Percentiles rank a stretch among this genome's conserved stretches.
Conservation (phyloP, 2,329 filamentous ascomycete genomes). For the Arthrinium puccinioides region DNA sequence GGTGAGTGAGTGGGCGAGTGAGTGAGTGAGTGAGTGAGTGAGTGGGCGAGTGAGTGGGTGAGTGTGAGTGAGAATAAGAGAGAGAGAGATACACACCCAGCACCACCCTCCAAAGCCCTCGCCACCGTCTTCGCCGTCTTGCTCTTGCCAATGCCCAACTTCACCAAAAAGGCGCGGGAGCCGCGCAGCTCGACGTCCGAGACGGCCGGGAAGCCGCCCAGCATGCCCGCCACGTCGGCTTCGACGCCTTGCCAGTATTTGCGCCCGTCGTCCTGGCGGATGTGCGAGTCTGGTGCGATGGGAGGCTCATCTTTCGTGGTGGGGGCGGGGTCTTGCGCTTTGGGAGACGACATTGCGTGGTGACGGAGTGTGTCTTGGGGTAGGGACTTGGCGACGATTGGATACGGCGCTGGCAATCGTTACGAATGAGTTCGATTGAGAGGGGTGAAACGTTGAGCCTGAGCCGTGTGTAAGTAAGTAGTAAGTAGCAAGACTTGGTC, state of each 20-base stretch:
- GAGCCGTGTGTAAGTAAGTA: no score
- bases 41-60: background rate
- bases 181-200: conserved; percentile 65
- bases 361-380: no score
- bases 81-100: conserved; percentile 25
- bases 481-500: no score
- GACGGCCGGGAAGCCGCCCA: conserved; percentile 62
- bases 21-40: background rate
- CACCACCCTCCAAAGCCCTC: conserved; percentile 31
- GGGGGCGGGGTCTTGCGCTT: no score
- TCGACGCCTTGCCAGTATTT: conserved; percentile 40
- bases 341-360: no score
- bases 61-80: background rate
- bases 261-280: conserved; percentile 24
- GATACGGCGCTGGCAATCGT: no score
- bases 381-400: no score
- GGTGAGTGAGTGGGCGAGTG: background rate
- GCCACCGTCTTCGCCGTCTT: conserved; percentile 20
- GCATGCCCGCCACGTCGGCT: conserved; percentile 61
- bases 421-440: no score
- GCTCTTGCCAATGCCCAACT: conserved; percentile 45
- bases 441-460: no score
- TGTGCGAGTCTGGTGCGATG: conserved; percentile 12
- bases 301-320: conserved; percentile 2
- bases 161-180: conserved; percentile 63